phyloP scores from a whole-genome alignment of 2,329 filamentous ascomycete genomes.

The Diplodia scrobiculata region DNA sequence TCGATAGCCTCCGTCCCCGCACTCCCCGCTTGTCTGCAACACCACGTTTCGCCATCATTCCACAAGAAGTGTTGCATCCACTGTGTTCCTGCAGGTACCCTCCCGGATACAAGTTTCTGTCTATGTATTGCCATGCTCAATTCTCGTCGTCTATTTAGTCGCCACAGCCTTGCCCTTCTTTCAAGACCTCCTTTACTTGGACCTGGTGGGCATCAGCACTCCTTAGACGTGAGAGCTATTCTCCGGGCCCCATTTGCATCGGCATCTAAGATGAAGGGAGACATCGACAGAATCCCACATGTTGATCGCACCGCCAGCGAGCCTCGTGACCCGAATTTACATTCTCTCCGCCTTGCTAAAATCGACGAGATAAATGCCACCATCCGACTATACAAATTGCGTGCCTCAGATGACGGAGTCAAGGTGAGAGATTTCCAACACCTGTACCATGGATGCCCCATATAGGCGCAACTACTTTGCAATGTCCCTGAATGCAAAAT shows the following conservation, averaged over 20 bases:
- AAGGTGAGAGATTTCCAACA: conserved; percentile 47
- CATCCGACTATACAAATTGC: conserved; percentile 69
- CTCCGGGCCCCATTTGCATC: background rate
- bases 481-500: background rate
- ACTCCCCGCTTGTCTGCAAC: background rate
- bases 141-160: background rate
- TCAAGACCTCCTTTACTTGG: background rate
- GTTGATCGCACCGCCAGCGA: conserved; percentile 73
- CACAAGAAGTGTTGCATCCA: background rate
- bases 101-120: too few species aligned
- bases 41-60: background rate
- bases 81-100: background rate
- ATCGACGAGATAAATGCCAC: conserved; percentile 67
- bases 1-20: background rate
- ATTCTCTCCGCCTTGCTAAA: conserved; percentile 62
- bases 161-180: background rate
- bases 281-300: conserved; percentile 50
- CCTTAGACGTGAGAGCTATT: too few species aligned
- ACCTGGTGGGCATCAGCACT: background rate
- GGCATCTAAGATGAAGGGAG: background rate
- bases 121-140: background rate
- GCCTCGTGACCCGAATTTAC: conserved; percentile 67
- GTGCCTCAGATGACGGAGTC: conserved; percentile 53
- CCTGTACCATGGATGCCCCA: background rate
- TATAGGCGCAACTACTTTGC: background rate